Conservation (phyloP, 2,329 filamentous ascomycete species). For the Aspergillus sp. region DNA sequence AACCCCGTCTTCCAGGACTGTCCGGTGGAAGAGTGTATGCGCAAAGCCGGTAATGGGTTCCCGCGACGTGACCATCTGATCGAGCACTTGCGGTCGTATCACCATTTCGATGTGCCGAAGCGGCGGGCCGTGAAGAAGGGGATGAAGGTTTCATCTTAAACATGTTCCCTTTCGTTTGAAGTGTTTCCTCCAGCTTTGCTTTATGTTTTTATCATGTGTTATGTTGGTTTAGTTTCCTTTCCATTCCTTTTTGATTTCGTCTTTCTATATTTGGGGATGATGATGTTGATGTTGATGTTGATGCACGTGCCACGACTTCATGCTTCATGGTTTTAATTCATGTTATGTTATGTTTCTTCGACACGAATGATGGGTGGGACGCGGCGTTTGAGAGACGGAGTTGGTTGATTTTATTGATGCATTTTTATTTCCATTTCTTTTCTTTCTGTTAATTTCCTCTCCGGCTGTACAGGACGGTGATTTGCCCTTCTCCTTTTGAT, state of each 20-base stretch:
- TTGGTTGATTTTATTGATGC: background rate
- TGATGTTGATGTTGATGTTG: background rate
- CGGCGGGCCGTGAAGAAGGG: slow-evolving; percentile 32
- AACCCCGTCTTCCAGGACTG: slow-evolving; percentile 46
- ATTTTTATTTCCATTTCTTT: background rate
- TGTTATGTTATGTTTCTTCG: background rate
- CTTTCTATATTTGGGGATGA: background rate
- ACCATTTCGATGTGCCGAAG: slow-evolving; percentile 49
- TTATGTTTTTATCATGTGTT: background rate
- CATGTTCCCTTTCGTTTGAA: slow-evolving; percentile 7
- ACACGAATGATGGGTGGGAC: background rate
- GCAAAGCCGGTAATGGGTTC: slow-evolving; percentile 53
- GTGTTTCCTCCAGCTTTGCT: background rate
- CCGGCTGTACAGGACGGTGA: background rate
- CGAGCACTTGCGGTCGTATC: slow-evolving; percentile 58
- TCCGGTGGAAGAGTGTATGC: slow-evolving; percentile 42
- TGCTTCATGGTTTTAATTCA: background rate
- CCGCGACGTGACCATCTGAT: slow-evolving; percentile 57
- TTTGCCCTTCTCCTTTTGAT: background rate
- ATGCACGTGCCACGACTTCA: background rate
- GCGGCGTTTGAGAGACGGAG: background rate
- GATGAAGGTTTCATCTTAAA: slow-evolving; percentile 11
- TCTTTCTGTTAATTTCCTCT: background rate
- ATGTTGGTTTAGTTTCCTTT: background rate
- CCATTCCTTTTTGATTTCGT: background rate